Evolutionary conservation across 164 flowering plant species (phyloP).

Genomic region (Umbellularia californica): DNA sequence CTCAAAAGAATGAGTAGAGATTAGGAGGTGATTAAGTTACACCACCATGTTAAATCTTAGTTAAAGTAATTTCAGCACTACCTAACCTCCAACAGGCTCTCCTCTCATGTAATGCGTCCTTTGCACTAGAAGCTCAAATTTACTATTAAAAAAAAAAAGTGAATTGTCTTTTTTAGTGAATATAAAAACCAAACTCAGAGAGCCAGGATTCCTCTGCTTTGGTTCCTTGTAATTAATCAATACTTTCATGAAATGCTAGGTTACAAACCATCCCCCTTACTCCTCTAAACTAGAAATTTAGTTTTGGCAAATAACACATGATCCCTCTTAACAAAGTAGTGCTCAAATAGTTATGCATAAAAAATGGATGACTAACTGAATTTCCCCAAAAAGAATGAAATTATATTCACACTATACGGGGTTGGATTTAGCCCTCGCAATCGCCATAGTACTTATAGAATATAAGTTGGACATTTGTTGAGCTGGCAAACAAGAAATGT

Average conservation of each 20-base stretch:
- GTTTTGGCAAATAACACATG: background rate
- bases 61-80: conserved; percentile 22
- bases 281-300: background rate
- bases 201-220: background rate
- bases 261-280: background rate
- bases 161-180: background rate
- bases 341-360: background rate
- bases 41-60: conserved; percentile 20
- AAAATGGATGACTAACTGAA: background rate
- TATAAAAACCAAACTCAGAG: background rate
- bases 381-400: too few relatives aligned
- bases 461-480: too few relatives aligned
- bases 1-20: conserved; percentile 37
- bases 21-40: conserved; percentile 73
- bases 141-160: background rate
- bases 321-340: background rate
- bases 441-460: too few relatives aligned
- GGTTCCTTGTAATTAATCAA: background rate
- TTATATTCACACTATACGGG: too few relatives aligned
- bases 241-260: background rate
- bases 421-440: too few relatives aligned
- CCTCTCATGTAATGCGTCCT: conserved; percentile 53
- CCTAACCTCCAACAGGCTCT: conserved; percentile 53
- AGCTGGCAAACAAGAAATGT: too few relatives aligned
- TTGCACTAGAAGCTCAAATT: conserved; percentile 30